Evolutionary conservation across 2,329 filamentous ascomycete species (phyloP).

Genomic region (Dactylellina cionopaga): DNA sequence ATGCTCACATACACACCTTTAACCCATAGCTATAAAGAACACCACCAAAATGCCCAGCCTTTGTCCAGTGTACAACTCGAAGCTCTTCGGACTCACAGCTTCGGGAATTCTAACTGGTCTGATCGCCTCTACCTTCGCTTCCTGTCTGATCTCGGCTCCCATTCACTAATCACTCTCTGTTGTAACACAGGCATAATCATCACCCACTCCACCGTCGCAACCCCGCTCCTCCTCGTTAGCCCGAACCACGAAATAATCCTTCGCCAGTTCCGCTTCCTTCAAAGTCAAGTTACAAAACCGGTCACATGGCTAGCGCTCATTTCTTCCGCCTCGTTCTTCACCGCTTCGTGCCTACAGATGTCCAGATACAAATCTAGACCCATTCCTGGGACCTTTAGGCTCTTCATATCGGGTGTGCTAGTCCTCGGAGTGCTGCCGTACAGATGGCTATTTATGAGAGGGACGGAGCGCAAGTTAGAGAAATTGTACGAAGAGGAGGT

Average conservation of each 20-base stretch:
- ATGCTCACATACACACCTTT: too few species aligned
- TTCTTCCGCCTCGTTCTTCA: constrained; percentile 6
- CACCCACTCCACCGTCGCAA: constrained; percentile 22
- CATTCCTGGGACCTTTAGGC: neutral
- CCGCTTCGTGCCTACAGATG: neutral
- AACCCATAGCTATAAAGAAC: too few species aligned
- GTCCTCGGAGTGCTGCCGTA: constrained; percentile 20
- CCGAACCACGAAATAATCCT: constrained; percentile 30
- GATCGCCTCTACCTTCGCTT: neutral
- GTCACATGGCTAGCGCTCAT: neutral
- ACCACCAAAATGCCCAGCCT: too few species aligned
- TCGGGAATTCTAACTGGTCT: constrained; percentile 33
- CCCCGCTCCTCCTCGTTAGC: constrained; percentile 26
- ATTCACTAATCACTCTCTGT: neutral
- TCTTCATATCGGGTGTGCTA: neutral
- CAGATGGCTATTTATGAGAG: constrained; percentile 11
- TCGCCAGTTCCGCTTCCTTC: constrained; percentile 17
- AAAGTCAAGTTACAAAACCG: neutral
- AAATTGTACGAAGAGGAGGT: constrained; percentile 34
- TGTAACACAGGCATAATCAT: constrained; percentile 21
- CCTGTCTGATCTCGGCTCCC: neutral
- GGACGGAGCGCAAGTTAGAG: constrained; percentile 28
- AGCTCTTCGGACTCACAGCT: constrained; percentile 21
- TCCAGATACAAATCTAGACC: neutral
- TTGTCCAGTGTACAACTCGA: neutral